Base-by-base conservation (phyloP, 306 rosid genomes). In the Trifolium repens region DNA sequence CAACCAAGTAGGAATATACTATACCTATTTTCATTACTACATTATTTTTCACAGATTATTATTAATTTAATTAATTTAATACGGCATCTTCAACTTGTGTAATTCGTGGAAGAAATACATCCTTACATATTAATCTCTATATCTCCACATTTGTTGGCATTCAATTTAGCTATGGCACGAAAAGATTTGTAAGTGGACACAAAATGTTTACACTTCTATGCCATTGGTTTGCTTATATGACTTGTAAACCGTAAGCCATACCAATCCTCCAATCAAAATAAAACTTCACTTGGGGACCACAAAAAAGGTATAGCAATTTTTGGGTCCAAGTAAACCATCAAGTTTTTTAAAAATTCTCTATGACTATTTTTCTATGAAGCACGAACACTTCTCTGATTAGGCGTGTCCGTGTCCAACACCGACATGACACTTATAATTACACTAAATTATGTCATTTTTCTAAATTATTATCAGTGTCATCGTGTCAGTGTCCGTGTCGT, bases 91-190 rank as follows among this genome's bases (percentile, higher is more conserved):
- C 52, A 17, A 46, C 17, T 59, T 8, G 37, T 8, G 37, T n/a
- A 50, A 30, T 14, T 64, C 43, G 78, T 72, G 78, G 82, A 66
- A 42, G 71, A 66, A 42, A 66, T 47, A 50, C 72, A 35, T 63
- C 64, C 37, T 49, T 58, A 57, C 64, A 7, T 16, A n/a, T 3
- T 64, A n/a, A 14, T 43, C 24, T 12, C 72, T 67, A 10, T 67
- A 43, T 22, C 72, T 67, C 12, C 5, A 43, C 17, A 14, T 5
- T 12, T 52, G 55, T 35, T 65, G 65, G 79, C 71, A 75, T 75
- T 35, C 27, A 50, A 74, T 34, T 35, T 10, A 50, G 12, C 54
- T n/a, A 76, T 55, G 59, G 16, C 74, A 57, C 54, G 5, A 50
- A 69, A 47, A 47, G 65, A 24, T 69, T 8, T 4, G 53, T 32